Evolutionary conservation across 2,329 filamentous ascomycete species (phyloP), one percentile per base, ranked within the genome.

Genomic region (Colletotrichum sp.): DNA sequence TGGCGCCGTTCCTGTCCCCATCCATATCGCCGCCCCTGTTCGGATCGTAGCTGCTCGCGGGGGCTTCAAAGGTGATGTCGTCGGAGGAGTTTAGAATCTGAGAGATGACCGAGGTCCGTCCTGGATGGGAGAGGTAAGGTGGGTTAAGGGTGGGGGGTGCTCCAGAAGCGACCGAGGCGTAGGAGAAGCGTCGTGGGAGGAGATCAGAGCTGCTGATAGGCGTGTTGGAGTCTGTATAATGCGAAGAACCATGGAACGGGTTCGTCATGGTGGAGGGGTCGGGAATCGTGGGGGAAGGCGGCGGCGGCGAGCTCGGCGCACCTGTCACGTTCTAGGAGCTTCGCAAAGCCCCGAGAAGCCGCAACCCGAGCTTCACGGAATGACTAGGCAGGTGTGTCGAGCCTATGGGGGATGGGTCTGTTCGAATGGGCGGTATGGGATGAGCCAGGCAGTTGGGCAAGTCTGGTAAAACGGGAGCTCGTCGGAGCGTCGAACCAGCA

Each of bases 11-110:
- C 63, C 81, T 81, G 52, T 84, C 79, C 32, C 81, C 78, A 44
- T 87, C 85, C 81, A 85, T 84, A 21, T 80, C 81, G 77, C 78
- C 76, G 60, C 71, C 78, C 74, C 79, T 80, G 26, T 49, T 71
- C 66, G 72, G 39, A 30, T 76, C 64, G 70, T 71, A 59, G 49
- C 72, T 80, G 68, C 82, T 80, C 21, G 80, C 81, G 36, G 80
- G 70, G n/a, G 84, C 80, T 73, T 86, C 80, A 74, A 82, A 85
- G 77, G 83, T 80, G 76, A 80, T 81, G 62, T 84, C 84, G 78
- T 87, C 86, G 79, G 84, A 83, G 78, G 85, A 86, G 83, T 90
- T 90, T 78, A 91, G 84, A 39, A 93, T 86, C 79, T 92, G 89
- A 5, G 90, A 89, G 80, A 90, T 90, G 77, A 86, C 87, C 79